These are phyloP conservation scores for Pilaira anomala DNA, from an alignment of 192 early-diverging fungal genomes.

Conservation along the genomic window DNA sequence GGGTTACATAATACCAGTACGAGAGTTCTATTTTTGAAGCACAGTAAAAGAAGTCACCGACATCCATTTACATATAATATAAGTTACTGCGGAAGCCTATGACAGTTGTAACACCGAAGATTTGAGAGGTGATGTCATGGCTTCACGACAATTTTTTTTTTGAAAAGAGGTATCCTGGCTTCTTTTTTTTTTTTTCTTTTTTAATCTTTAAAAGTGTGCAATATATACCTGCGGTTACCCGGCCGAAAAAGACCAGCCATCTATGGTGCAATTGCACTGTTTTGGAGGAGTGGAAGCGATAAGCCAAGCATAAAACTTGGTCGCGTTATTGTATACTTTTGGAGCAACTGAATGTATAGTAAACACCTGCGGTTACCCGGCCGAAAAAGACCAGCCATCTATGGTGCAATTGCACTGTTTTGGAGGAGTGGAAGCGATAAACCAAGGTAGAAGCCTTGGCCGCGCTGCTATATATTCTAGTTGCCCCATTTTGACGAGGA, in stretches of 20 bases:
- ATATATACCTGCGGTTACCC: neutral
- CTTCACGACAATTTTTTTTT: no score
- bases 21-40: no score
- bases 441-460: constrained; percentile 1
- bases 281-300: constrained; percentile 3
- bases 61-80: no score
- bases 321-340: constrained; percentile 4
- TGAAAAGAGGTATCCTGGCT: no score
- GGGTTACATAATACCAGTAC: no score
- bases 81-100: no score
- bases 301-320: constrained; percentile 3
- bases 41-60: no score
- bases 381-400: neutral
- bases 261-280: constrained; percentile 2
- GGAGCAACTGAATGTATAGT: constrained; percentile 1
- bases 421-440: constrained; percentile 4
- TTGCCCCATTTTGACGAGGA: neutral
- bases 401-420: constrained; percentile 4
- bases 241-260: neutral
- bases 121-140: no score
- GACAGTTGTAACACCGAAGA: no score
- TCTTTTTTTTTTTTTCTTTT: no score
- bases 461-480: constrained; percentile 4
- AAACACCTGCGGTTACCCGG: neutral
- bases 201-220: no score